Evolutionary conservation across 2,329 filamentous ascomycete genomes (phyloP), one percentile per base, ranked within the genome.

Genomic region (Botrytis elliptica): DNA sequence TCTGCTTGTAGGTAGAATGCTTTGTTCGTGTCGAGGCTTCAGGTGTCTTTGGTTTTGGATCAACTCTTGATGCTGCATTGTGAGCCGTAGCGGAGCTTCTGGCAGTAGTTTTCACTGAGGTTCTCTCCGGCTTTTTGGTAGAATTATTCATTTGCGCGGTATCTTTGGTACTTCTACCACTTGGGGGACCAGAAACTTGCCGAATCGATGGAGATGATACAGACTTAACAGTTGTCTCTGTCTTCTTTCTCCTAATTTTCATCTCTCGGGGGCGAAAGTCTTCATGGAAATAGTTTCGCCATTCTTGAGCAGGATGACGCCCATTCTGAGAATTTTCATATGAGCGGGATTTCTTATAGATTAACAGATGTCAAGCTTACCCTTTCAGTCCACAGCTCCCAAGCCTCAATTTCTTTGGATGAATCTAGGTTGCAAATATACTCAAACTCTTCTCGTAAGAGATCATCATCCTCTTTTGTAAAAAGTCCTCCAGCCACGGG

Each of bases 301-400:
- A 82, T 75, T 82, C 78, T 75, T 81, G 79, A 29, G 80, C 75
- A 36, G 79, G 78, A 67, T 82, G 81, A 29, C 57, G 73, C 29
- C 74, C 73, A 72, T 81, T 44, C 80, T 82, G 68, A 22, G 25
- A 6, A 20, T n/a, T 20, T 44, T 44, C 14, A 72, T 20, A 63
- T 62, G 22, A 57, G 76, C 59, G 73, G 33, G 33, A 8, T n/a
- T 71, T 52, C 29, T 44, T 69, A 33, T 40, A 49, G 52, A 71
- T 59, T 55, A n/a, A 16, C 3, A 57, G 59, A 3, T 29, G 25
- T 60, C 25, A 16, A 62, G 71, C 77, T 74, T 75, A 81, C 80
- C 38, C 55, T 20, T 18, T 66, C 33, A 20, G 79, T 75, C 76
- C 78, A 81, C 10, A 71, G 70, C 29, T 74, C 71, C 81, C 81